phyloP scores from a whole-genome alignment of 2,329 filamentous ascomycete genomes.

The Cordyceps cateniannulata region DNA sequence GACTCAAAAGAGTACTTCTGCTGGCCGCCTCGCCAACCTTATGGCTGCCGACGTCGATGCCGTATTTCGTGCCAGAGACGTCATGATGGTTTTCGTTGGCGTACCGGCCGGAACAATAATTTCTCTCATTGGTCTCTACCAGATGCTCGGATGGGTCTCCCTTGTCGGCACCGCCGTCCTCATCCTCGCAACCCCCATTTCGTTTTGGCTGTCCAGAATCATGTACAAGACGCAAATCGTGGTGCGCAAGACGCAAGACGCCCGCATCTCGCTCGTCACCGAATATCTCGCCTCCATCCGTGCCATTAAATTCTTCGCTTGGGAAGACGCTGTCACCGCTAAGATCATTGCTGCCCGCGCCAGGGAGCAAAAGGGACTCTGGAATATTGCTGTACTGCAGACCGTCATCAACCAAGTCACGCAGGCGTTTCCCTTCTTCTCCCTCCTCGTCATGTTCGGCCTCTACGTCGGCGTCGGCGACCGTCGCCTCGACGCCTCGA shows the following conservation, averaged over 20 bases:
- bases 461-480: constrained; percentile 43
- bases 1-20: constrained; percentile 33
- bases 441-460: constrained; percentile 48
- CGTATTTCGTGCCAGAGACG: constrained; percentile 44
- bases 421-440: constrained; percentile 45
- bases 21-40: constrained; percentile 47
- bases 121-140: constrained; percentile 46
- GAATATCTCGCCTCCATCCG: constrained; percentile 53
- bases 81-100: constrained; percentile 40
- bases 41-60: constrained; percentile 55
- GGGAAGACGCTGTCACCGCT: constrained; percentile 48
- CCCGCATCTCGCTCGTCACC: constrained; percentile 49
- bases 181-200: constrained; percentile 41
- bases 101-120: constrained; percentile 41
- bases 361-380: constrained; percentile 47
- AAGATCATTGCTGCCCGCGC: constrained; percentile 43
- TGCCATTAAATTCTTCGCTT: constrained; percentile 55
- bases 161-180: constrained; percentile 45
- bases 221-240: constrained; percentile 45
- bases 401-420: constrained; percentile 41
- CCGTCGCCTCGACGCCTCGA: constrained; percentile 45
- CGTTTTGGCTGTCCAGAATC: constrained; percentile 39
- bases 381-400: constrained; percentile 44
- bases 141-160: constrained; percentile 49
- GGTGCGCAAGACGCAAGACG: constrained; percentile 50